Conservation (phyloP, 768 basidiomycete species). For the Pleurotus tuoliensis region DNA sequence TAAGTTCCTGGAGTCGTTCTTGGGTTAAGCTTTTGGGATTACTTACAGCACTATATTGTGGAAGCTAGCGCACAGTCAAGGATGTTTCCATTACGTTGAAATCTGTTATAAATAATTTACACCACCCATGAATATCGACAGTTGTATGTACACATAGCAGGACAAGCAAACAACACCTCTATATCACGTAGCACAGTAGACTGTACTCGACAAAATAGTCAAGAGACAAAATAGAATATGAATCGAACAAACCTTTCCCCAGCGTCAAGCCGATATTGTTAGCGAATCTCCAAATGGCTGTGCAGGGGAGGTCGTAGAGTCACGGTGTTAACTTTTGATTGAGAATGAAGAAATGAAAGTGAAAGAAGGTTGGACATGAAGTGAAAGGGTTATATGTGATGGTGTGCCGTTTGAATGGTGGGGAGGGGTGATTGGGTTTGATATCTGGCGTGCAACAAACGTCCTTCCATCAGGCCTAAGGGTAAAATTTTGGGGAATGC, state of each 20-base stretch:
- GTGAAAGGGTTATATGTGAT: not conserved
- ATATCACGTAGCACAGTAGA: constrained; percentile 5
- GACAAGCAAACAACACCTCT: constrained; percentile 10
- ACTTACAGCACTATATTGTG: too few relatives aligned
- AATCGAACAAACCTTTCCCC: too few relatives aligned
- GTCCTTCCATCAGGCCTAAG: constrained; percentile 7
- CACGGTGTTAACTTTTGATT: not conserved
- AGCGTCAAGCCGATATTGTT: not conserved
- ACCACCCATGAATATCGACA: constrained; percentile 8
- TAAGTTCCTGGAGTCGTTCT: constrained; percentile 20
- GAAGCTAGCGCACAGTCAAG: not conserved
- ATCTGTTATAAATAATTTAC: constrained; percentile 10
- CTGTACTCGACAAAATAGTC: constrained; percentile 5
- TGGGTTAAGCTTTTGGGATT: not conserved
- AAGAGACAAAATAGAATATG: not conserved
- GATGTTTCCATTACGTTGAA: constrained; percentile 2
- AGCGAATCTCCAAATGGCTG: not conserved
- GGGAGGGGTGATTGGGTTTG: not conserved
- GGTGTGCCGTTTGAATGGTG: not conserved
- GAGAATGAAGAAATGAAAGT: not conserved
- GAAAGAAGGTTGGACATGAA: not conserved
- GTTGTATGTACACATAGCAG: constrained; percentile 9
- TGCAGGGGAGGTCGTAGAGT: too few relatives aligned
- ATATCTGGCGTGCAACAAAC: constrained; percentile 6
- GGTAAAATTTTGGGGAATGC: not conserved